Evolutionary conservation across 495 filamentous ascomycete genomes (phyloP).

Genomic region (Halenospora varia): DNA sequence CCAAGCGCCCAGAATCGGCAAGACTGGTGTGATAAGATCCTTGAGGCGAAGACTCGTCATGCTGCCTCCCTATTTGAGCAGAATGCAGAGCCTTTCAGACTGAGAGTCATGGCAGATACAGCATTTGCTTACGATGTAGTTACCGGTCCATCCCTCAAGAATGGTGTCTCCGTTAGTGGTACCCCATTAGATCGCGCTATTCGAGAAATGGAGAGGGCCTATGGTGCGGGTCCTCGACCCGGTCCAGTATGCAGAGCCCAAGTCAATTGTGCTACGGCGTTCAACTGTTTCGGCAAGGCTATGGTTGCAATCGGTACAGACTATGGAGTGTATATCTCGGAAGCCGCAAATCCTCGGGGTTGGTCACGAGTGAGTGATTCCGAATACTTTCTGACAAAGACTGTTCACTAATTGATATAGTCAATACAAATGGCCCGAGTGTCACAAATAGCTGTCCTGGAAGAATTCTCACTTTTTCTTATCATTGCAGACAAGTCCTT

Average conservation of each 20-base stretch:
- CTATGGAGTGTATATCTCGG: constrained; percentile 84
- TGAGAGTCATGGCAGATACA: constrained; percentile 87
- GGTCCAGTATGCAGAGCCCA: constrained; percentile 71
- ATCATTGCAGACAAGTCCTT: constrained; percentile 87
- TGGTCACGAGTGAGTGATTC: constrained; percentile 70
- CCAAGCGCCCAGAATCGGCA: constrained; percentile 64
- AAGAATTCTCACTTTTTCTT: constrained; percentile 90
- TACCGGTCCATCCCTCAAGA: constrained; percentile 19
- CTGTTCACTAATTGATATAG: constrained; percentile 37
- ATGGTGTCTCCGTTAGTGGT: constrained; percentile 60
- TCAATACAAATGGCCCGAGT: constrained; percentile 71
- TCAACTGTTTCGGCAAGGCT: constrained; percentile 72
- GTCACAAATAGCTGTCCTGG: constrained; percentile 89
- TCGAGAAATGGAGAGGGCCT: constrained; percentile 75
- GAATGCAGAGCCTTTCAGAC: constrained; percentile 92
- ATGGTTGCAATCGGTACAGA: constrained; percentile 97
- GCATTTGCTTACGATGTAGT: constrained; percentile 82
- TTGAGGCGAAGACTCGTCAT: constrained; percentile 89
- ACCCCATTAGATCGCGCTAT: constrained; percentile 93
- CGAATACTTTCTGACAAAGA: constrained; percentile 1
- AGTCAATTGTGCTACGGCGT: constrained; percentile 91
- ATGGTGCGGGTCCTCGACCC: constrained; percentile 62
- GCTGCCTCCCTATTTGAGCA: constrained; percentile 83
- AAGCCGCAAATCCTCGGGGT: constrained; percentile 78
- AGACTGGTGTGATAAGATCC: constrained; percentile 92